These are phyloP conservation scores for Rhizopus sp. DNA, from an alignment of 371 early-diverging fungal genomes.

Conservation along the genomic window DNA sequence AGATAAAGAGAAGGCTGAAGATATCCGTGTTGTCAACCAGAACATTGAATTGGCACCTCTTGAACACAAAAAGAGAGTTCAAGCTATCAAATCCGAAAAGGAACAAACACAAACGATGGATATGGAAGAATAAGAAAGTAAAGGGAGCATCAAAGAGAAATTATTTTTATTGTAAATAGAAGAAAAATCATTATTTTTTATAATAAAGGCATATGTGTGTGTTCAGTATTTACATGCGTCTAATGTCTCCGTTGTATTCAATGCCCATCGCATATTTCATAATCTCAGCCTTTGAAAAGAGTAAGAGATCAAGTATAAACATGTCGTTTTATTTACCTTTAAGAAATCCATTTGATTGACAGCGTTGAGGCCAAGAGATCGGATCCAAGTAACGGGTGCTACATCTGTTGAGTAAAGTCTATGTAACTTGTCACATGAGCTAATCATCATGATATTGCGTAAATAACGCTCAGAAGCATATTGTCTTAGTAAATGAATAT, in stretches of 20 bases:
- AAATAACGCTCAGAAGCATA: slow-evolving; percentile 82
- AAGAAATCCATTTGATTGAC: slow-evolving; percentile 60
- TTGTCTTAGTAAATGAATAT: slow-evolving; percentile 60
- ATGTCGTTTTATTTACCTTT: slow-evolving; percentile 48
- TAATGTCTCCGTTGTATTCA: slow-evolving; percentile 36
- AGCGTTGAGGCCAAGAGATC: slow-evolving; percentile 70
- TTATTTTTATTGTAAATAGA: slow-evolving; percentile 7
- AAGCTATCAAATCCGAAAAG: slow-evolving; percentile 60
- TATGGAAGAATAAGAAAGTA: slow-evolving; percentile 53
- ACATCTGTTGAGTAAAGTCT: slow-evolving; percentile 72
- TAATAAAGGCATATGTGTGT: background rate
- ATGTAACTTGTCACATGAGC: slow-evolving; percentile 80
- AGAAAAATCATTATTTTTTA: background rate
- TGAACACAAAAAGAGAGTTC: slow-evolving; percentile 60
- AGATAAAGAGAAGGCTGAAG: slow-evolving; percentile 73
- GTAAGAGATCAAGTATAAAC: background rate
- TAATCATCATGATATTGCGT: slow-evolving; percentile 83
- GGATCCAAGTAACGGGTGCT: slow-evolving; percentile 62
- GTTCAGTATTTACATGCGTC: slow-evolving; percentile 9
- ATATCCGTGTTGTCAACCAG: slow-evolving; percentile 76
- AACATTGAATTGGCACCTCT: slow-evolving; percentile 83
- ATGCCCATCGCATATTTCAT: slow-evolving; percentile 70
- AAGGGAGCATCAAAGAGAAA: background rate
- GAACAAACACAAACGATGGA: slow-evolving; percentile 59
- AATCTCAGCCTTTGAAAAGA: slow-evolving; percentile 48